These are phyloP conservation scores for Colletotrichum tamarilloi DNA, from an alignment of 2,329 filamentous ascomycete genomes.

Conservation along the genomic window DNA sequence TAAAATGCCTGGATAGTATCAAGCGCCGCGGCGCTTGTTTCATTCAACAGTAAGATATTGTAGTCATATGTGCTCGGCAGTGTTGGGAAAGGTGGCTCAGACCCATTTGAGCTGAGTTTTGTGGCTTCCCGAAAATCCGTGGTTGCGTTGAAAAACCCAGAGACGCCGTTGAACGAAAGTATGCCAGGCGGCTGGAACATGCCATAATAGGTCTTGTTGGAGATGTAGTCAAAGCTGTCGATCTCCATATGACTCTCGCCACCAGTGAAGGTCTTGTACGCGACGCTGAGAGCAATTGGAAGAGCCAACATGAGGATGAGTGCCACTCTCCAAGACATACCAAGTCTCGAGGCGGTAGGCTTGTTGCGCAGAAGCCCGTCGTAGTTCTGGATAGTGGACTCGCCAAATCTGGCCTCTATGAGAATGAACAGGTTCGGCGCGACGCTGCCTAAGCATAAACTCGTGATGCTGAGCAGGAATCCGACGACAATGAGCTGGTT, in stretches of 20 bases:
- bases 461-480: background rate
- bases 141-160: background rate
- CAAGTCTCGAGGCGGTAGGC: background rate
- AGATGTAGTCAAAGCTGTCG: background rate
- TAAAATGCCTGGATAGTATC: background rate
- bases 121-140: background rate
- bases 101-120: background rate
- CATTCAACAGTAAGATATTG: background rate
- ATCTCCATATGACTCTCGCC: background rate
- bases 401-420: background rate
- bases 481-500: background rate
- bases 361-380: background rate
- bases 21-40: background rate
- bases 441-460: background rate
- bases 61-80: background rate
- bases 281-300: background rate
- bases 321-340: background rate
- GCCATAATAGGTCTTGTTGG: background rate
- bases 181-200: background rate
- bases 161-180: background rate
- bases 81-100: background rate
- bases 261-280: background rate
- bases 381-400: background rate
- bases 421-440: background rate
- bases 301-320: background rate